phyloP scores from a whole-genome alignment of 2,329 filamentous ascomycete species.

The Aspergillus fumigatiaffinis region DNA sequence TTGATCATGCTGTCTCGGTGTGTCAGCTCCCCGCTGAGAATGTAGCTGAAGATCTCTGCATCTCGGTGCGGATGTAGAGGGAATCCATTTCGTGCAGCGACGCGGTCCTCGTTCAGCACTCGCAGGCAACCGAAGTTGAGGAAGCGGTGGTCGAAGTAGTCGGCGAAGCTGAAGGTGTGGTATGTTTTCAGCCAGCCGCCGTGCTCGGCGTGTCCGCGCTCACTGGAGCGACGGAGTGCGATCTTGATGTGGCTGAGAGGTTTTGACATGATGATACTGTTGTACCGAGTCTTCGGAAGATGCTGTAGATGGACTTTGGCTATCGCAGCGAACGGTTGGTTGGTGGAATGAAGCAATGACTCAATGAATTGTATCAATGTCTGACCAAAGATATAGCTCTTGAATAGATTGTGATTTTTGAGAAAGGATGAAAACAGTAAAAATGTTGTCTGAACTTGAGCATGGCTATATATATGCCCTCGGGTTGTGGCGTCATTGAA shows the following conservation, averaged over 20 bases:
- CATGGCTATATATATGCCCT: not conserved
- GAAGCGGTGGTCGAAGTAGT: conserved; percentile 64
- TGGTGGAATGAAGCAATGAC: not conserved
- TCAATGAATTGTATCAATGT: not conserved
- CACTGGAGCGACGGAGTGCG: conserved; percentile 66
- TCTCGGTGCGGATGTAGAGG: conserved; percentile 81
- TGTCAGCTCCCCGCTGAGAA: conserved; percentile 79
- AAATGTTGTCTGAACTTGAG: not conserved
- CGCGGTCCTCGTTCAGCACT: conserved; percentile 86
- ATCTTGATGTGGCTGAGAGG: conserved; percentile 66
- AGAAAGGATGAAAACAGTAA: not conserved
- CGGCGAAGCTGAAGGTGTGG: conserved; percentile 81
- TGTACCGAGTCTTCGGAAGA: not conserved
- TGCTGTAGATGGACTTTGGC: not conserved
- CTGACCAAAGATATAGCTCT: not conserved
- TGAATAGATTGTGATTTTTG: not conserved
- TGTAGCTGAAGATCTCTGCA: conserved; percentile 87
- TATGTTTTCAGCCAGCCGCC: conserved; percentile 85
- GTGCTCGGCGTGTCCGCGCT: conserved; percentile 73
- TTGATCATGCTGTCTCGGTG: conserved; percentile 82
- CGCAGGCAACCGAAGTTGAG: conserved; percentile 70
- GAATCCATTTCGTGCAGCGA: conserved; percentile 70
- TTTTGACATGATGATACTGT: conserved; percentile 52
- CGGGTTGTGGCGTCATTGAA: not conserved
- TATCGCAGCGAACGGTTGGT: not conserved